Evolutionary conservation across 495 filamentous ascomycete species (phyloP), one percentile per base, ranked within the genome.

Genomic region (Podospora pseudocomata): DNA sequence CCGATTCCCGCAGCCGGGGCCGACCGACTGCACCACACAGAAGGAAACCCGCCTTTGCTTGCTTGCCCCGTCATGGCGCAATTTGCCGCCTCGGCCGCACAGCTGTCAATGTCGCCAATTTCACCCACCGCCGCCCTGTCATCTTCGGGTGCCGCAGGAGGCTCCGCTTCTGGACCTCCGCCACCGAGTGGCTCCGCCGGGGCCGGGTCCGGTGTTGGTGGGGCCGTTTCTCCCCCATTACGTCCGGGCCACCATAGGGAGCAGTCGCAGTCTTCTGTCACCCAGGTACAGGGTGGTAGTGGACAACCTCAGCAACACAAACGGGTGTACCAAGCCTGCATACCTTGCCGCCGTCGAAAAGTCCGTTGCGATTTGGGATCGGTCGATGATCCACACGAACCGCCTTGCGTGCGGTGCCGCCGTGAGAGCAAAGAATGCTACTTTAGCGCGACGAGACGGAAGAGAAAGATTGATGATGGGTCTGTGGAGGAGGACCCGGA

Each of bases 391-490:
- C 95, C 95, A 44, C 89, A 93, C 76, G 91, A 94, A 69, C 95
- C 95, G 56, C 96, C 96, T 1, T 99, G 95, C 74, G 91, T 94
- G 67, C 88, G 95, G 75, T 99, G 95, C 78, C 89, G 92, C 27
- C 88, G 95, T 67, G 95, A 99, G 81, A 86, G 88, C 80, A 97
- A 97, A 80, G 89, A 96, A 71, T 99, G 95, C 83, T 94, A 89
- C 84, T 98, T 99, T 83, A 96, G 93, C 69, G 91, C 92, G n/a
- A 98, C 94, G 54, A 85, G 94, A 59, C 86, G 95, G 71, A 98
- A 97, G 87, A 86, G 92, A 73, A 96, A 96, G 81, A 82, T 84
- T 63, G 90, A 93, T 67, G 88, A 85, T 28, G 81, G 80, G n/a
- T 77, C 76, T 54, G 78, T 85, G 66, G 81, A 74, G 70, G 84